These are phyloP conservation scores for Tylopilus cervinicoccineus DNA, from an alignment of 768 basidiomycete species.

Conservation along the genomic window DNA sequence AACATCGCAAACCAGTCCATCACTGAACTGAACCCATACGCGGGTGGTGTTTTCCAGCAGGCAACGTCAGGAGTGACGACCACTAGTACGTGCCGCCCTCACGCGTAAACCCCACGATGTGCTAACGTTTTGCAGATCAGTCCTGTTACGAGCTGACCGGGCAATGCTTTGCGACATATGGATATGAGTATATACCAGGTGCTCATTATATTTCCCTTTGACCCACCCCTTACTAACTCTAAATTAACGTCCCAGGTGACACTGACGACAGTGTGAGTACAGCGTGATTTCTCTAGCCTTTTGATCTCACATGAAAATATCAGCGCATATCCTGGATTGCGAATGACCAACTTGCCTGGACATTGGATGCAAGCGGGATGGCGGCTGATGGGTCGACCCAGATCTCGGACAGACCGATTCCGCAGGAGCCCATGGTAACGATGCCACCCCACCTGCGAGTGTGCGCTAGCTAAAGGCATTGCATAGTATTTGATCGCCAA, in stretches of 20 bases:
- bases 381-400: conserved; percentile 51
- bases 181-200: conserved; percentile 78
- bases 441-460: neutral
- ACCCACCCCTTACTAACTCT: neutral
- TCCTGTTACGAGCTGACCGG: conserved; percentile 53
- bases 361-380: conserved; percentile 59
- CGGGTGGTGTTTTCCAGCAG: conserved; percentile 79
- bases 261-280: conserved; percentile 47
- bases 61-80: conserved; percentile 67
- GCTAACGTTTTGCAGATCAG: conserved; percentile 44
- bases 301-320: conserved; percentile 4
- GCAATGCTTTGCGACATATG: conserved; percentile 67
- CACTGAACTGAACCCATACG: conserved; percentile 60
- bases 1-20: conserved; percentile 50
- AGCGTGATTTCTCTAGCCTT: neutral
- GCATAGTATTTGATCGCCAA: conserved; percentile 78
- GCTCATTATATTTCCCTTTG: conserved; percentile 19
- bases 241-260: conserved; percentile 16
- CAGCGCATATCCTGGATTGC: conserved; percentile 82
- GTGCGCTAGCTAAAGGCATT: neutral
- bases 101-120: neutral
- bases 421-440: conserved; percentile 82
- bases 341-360: conserved; percentile 63
- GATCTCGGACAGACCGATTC: conserved; percentile 65
- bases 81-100: conserved; percentile 43